Evolutionary conservation across 2,329 filamentous ascomycete species (phyloP).

Genomic region (Dryadomyces sulphureus): DNA sequence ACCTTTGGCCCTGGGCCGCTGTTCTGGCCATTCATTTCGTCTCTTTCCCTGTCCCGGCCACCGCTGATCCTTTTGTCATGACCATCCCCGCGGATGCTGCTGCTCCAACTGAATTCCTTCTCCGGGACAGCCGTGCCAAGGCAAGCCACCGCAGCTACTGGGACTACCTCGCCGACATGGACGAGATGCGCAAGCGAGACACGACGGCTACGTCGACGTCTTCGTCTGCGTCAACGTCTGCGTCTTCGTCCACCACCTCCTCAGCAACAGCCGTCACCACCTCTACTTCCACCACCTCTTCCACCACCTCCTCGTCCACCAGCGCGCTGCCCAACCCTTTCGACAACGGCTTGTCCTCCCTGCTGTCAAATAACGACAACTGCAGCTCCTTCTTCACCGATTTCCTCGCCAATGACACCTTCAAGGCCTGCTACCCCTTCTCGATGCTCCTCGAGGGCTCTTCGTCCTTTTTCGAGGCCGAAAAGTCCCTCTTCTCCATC

Average conservation of each 20-base stretch:
- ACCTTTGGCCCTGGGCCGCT: background rate
- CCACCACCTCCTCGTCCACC: constrained; percentile 16
- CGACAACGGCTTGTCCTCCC: constrained; percentile 47
- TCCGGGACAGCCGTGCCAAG: constrained; percentile 22
- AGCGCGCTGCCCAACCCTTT: constrained; percentile 48
- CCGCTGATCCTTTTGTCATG: constrained; percentile 2
- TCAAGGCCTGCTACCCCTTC: constrained; percentile 64
- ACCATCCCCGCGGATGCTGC: constrained; percentile 9
- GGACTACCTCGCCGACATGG: constrained; percentile 20
- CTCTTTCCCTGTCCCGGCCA: background rate
- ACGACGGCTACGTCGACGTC: constrained; percentile 4
- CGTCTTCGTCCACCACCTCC: background rate
- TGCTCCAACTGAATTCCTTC: constrained; percentile 16
- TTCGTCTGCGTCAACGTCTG: background rate
- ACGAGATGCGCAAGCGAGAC: constrained; percentile 11
- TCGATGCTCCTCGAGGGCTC: constrained; percentile 79
- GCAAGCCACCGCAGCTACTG: constrained; percentile 20
- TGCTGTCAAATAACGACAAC: constrained; percentile 38
- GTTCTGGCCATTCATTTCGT: background rate
- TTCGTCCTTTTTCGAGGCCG: constrained; percentile 65
- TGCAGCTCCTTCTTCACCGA: constrained; percentile 55
- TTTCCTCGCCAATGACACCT: constrained; percentile 51
- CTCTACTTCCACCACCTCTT: constrained; percentile 9
- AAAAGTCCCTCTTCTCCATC: constrained; percentile 55
- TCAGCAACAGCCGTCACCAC: constrained; percentile 3